Evolutionary conservation across 2,329 filamentous ascomycete species (phyloP).

Genomic region (Neospermospora avenae): DNA sequence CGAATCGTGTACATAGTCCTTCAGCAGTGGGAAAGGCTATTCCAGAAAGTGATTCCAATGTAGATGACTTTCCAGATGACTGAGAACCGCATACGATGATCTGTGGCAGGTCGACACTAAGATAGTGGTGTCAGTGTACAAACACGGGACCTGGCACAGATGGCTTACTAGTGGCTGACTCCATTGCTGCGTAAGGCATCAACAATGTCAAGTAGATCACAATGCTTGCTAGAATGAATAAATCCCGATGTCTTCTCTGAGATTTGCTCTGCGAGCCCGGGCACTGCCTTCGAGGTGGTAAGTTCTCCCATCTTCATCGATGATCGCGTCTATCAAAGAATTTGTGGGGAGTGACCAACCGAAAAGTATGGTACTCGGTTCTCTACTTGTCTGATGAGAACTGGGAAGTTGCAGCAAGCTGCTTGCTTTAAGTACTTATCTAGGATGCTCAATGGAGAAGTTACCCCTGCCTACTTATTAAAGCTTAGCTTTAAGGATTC

Average conservation of each 20-base stretch:
- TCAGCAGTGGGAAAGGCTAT: conserved; percentile 39
- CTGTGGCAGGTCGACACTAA: conserved; percentile 39
- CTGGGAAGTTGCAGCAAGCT: no score
- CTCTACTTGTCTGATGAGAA: no score
- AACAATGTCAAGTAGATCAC: conserved; percentile 54
- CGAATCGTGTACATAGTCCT: conserved; percentile 42
- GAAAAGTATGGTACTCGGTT: no score
- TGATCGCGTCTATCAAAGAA: not conserved
- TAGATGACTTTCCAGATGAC: conserved; percentile 38
- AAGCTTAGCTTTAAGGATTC: no score
- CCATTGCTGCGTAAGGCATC: conserved; percentile 45
- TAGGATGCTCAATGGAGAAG: no score
- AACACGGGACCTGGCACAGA: not conserved
- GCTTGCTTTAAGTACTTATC: no score
- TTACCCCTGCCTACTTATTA: no score
- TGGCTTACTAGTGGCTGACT: conserved; percentile 16
- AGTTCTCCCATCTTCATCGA: not conserved
- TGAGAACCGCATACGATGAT: conserved; percentile 43
- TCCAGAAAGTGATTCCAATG: conserved; percentile 36
- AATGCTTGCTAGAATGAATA: conserved; percentile 43
- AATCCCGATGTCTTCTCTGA: conserved; percentile 8
- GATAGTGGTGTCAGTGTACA: not conserved
- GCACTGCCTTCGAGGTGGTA: not conserved
- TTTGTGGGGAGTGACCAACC: not conserved
- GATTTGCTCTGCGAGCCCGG: conserved; percentile 13